These are phyloP conservation scores for Leucosporidium scottii DNA, from an alignment of 768 basidiomycete species.

Conservation along the genomic window DNA sequence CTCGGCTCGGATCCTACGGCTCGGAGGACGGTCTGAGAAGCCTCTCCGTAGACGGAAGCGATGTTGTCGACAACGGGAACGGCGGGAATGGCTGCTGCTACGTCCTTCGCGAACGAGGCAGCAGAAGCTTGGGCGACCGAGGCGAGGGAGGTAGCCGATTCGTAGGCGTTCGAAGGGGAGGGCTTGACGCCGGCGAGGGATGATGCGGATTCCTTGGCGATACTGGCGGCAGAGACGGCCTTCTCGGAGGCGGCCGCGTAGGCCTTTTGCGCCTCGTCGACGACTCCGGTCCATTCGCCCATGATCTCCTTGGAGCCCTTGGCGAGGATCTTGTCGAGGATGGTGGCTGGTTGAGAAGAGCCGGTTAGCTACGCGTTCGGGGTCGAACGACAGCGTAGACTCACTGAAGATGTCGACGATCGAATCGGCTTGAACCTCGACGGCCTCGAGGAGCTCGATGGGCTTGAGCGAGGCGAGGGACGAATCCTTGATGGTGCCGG, in stretches of 20 bases:
- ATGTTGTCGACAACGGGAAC: constrained; percentile 9
- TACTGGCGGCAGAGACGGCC: constrained; percentile 5
- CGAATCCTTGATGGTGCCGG: constrained; percentile 22
- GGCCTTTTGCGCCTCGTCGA: constrained; percentile 24
- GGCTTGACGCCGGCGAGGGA: constrained; percentile 18
- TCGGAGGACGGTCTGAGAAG: background rate
- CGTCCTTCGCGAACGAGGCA: constrained; percentile 6
- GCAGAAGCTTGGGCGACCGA: constrained; percentile 17
- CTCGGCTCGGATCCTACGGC: constrained; percentile 8
- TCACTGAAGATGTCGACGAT: constrained; percentile 14
- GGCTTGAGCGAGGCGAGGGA: constrained; percentile 19
- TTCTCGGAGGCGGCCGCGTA: constrained; percentile 17
- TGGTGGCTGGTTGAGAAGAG: background rate
- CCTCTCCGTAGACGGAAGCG: background rate
- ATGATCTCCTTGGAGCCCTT: constrained; percentile 32
- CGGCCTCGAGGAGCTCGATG: constrained; percentile 11
- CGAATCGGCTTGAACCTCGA: constrained; percentile 2
- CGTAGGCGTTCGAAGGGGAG: constrained; percentile 16
- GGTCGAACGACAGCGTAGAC: too few relatives aligned
- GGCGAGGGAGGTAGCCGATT: constrained; percentile 17
- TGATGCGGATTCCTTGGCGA: constrained; percentile 17
- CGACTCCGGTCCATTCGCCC: constrained; percentile 30
- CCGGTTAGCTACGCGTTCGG: too few relatives aligned
- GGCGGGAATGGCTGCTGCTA: constrained; percentile 14
- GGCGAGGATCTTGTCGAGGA: constrained; percentile 28